These are phyloP conservation scores for Erucastrum elatum DNA, from an alignment of 345 rosid genomes.

Conservation along the genomic window DNA sequence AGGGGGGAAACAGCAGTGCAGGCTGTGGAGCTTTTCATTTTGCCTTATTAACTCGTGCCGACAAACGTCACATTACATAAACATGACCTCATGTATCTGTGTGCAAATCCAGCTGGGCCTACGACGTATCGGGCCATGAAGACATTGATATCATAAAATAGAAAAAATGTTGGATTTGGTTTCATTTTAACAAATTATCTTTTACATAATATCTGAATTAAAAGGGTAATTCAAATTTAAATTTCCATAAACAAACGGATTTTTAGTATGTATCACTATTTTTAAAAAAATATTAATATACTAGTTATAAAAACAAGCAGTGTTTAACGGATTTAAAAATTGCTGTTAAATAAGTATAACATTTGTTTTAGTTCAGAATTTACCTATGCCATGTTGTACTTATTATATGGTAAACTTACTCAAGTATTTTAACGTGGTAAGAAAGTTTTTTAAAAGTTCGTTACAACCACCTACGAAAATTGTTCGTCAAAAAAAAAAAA, in stretches of 20 bases:
- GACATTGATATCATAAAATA: neutral
- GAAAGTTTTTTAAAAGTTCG: neutral
- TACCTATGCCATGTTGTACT: neutral
- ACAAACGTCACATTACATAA: constrained; percentile 25
- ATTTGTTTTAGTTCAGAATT: neutral
- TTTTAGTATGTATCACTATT: neutral
- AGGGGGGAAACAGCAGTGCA: neutral
- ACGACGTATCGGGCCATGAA: neutral
- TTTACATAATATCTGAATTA: neutral
- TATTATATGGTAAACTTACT: neutral
- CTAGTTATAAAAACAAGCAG: neutral
- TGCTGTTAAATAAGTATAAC: neutral
- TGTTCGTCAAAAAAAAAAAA: neutral
- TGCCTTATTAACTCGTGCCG: constrained; percentile 12
- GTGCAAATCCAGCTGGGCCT: neutral
- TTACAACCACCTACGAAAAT: neutral
- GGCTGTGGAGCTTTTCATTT: neutral
- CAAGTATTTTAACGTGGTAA: neutral
- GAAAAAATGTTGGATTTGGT: neutral
- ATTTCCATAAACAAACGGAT: neutral
- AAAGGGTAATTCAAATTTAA: neutral
- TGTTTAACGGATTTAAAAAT: neutral
- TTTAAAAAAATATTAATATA: neutral
- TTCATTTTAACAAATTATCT: neutral
- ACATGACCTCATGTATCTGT: constrained; percentile 15